These are phyloP conservation scores for Exutisphaerella laricina DNA, from an alignment of 2,329 filamentous ascomycete species.

Conservation along the genomic window DNA sequence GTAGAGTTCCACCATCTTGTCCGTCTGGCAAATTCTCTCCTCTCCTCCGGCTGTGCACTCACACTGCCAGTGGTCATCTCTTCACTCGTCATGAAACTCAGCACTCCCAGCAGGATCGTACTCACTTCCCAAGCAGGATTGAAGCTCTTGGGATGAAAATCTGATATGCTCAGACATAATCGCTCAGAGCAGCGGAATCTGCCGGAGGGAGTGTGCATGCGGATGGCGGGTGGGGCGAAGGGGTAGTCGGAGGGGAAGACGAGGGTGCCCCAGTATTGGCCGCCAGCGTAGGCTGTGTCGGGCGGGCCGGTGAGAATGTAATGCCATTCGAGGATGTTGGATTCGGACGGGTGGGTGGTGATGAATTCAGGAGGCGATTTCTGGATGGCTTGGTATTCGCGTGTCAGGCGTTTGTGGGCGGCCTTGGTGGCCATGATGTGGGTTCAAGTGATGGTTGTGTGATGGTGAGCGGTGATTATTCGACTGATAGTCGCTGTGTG, in stretches of 20 bases:
- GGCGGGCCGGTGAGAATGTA: constrained; percentile 85
- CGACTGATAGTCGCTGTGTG: no score
- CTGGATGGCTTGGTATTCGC: constrained; percentile 35
- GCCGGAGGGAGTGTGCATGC: constrained; percentile 96
- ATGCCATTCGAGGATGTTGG: constrained; percentile 36
- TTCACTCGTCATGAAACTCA: constrained; percentile 97
- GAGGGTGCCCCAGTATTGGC: constrained; percentile 97
- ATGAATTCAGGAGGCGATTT: constrained; percentile 33
- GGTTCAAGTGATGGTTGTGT: neutral
- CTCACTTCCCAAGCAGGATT: constrained; percentile 98
- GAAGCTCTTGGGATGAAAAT: constrained; percentile 97
- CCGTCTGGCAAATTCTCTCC: constrained; percentile 68
- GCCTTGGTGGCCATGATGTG: constrained; percentile 35
- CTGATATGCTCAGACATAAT: constrained; percentile 90
- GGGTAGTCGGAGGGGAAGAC: constrained; percentile 96
- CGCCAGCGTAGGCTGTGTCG: constrained; percentile 85
- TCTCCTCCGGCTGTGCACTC: constrained; percentile 68
- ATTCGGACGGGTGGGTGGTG: constrained; percentile 30
- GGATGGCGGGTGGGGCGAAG: constrained; percentile 92
- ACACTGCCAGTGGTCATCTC: constrained; percentile 97
- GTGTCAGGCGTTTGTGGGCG: constrained; percentile 36
- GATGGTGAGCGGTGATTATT: no score
- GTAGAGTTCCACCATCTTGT: constrained; percentile 97
- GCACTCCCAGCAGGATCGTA: constrained; percentile 86
- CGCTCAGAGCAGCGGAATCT: constrained; percentile 90